These are phyloP conservation scores for Paracorniculantispora psalliotae DNA, from an alignment of 2,329 filamentous ascomycete genomes.

Conservation along the genomic window DNA sequence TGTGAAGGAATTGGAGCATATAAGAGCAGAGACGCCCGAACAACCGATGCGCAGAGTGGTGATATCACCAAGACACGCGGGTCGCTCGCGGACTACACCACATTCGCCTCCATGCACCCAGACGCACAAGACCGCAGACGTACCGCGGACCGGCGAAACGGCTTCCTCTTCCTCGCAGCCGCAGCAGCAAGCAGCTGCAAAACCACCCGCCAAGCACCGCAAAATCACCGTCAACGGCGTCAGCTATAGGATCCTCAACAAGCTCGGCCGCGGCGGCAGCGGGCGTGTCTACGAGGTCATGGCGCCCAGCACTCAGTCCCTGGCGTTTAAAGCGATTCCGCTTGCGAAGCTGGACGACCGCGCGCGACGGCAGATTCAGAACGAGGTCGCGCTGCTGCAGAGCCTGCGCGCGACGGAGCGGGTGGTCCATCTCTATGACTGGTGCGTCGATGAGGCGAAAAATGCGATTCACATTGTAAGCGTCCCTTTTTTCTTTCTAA, in stretches of 20 bases:
- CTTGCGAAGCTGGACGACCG: neutral
- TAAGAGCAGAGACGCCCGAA: neutral
- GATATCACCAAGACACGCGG: neutral
- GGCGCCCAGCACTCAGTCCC: neutral
- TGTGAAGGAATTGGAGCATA: neutral
- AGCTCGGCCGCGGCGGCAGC: neutral
- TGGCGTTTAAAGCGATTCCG: conserved; percentile 1
- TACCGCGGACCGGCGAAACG: neutral
- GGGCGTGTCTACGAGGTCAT: neutral
- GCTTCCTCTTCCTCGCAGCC: too few species aligned
- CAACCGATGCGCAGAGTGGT: neutral
- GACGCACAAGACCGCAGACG: neutral
- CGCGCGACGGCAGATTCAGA: neutral
- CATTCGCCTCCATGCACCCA: too few species aligned
- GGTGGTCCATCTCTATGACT: neutral
- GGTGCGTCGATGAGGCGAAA: neutral
- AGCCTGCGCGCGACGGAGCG: neutral
- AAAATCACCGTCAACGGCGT: neutral
- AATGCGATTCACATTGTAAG: neutral
- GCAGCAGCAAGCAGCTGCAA: neutral
- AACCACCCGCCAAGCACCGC: neutral
- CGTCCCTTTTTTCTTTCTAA: too few species aligned
- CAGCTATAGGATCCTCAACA: neutral
- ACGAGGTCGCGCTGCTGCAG: neutral
- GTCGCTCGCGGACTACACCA: too few species aligned